Percentiles rank a stretch among this genome's conserved stretches.
Conservation (phyloP, 2,329 filamentous ascomycete genomes). For the Lachnellula cervina region DNA sequence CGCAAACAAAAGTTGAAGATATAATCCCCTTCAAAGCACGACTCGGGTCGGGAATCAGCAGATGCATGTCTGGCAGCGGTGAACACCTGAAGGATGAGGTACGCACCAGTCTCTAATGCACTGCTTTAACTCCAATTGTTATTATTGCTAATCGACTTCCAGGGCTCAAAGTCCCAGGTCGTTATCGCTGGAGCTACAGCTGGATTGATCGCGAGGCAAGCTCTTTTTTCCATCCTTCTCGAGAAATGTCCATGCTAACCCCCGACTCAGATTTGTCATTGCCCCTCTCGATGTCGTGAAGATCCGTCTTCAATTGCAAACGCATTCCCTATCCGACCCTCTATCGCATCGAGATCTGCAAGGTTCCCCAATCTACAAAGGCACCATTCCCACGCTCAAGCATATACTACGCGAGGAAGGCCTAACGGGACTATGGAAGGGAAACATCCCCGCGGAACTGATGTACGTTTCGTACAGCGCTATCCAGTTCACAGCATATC, state of each 20-base stretch:
- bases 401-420: constrained; percentile 79
- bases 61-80: constrained; percentile 59
- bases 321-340: constrained; percentile 71
- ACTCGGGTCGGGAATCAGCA: constrained; percentile 5
- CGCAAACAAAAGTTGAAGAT: constrained; percentile 1
- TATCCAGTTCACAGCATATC: constrained; percentile 86
- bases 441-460: constrained; percentile 90
- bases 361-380: constrained; percentile 59
- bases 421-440: constrained; percentile 87
- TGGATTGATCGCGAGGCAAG: constrained; percentile 78
- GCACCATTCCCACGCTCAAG: constrained; percentile 68
- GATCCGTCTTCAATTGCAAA: constrained; percentile 92
- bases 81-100: constrained; percentile 67
- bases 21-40: neutral
- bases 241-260: constrained; percentile 3
- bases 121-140: neutral
- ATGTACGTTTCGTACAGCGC: constrained; percentile 91
- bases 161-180: constrained; percentile 64
- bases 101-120: constrained; percentile 13
- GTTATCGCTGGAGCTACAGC: constrained; percentile 64
- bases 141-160: constrained; percentile 8
- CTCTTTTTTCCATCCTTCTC: neutral
- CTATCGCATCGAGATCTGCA: constrained; percentile 46
- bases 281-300: constrained; percentile 96
- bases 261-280: constrained; percentile 68